A percentile compares a stretch with the other conserved stretches of the same genome.
Conservation (phyloP, 1,139 yeast species). For the Yamadazyma sp. region DNA sequence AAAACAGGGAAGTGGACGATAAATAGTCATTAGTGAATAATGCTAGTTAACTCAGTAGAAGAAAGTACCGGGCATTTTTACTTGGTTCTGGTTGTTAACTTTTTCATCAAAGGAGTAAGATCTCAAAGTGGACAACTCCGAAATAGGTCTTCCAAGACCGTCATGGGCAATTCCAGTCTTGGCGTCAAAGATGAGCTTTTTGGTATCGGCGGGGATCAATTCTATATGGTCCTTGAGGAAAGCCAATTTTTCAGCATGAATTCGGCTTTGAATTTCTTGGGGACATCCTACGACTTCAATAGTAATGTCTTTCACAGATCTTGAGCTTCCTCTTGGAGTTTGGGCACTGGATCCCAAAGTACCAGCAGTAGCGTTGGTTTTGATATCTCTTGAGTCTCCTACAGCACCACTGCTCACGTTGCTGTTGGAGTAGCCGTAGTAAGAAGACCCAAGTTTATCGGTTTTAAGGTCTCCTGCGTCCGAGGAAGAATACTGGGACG, state of each 20-base stretch:
- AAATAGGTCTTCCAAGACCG: slow-evolving; percentile 18
- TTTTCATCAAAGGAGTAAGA: slow-evolving; percentile 14
- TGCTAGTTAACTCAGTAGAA: slow-evolving; percentile 9
- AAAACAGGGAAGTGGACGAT: neutral
- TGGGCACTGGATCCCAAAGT: neutral
- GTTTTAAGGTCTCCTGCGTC: neutral
- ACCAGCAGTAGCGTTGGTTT: neutral
- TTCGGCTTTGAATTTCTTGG: slow-evolving; percentile 7
- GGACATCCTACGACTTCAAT: slow-evolving; percentile 19
- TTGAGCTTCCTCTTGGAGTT: neutral
- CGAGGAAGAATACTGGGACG: neutral
- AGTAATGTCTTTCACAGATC: slow-evolving; percentile 1
- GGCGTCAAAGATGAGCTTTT: slow-evolving; percentile 23
- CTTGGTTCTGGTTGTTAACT: slow-evolving; percentile 7
- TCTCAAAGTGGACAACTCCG: slow-evolving; percentile 15
- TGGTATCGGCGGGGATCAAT: slow-evolving; percentile 16
- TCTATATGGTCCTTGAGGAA: slow-evolving; percentile 13
- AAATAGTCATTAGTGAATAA: neutral
- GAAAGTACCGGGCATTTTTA: slow-evolving; percentile 20
- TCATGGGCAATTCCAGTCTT: slow-evolving; percentile 27
- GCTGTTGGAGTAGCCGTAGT: neutral
- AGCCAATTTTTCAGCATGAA: slow-evolving; percentile 12
- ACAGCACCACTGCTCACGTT: neutral
- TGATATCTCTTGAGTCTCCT: neutral
- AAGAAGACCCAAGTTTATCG: neutral